Base-by-base conservation (phyloP, 2,329 filamentous ascomycete species). In the Pestalotiopsis sp. region DNA sequence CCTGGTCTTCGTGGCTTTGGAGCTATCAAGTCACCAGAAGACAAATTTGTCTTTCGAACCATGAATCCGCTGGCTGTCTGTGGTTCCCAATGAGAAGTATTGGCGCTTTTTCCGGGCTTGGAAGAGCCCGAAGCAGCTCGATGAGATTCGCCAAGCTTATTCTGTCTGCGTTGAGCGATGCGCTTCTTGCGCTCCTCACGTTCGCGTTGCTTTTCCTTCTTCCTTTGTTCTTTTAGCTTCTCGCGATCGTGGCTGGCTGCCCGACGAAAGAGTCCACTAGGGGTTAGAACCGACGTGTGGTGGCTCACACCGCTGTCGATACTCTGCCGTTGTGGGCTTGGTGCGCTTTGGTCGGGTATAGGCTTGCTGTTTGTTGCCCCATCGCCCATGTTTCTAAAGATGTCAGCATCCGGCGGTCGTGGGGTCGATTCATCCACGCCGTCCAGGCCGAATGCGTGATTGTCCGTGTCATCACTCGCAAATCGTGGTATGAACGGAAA, bases 1-100 rank as follows among this genome's bases (percentile, higher is more conserved):
- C 73, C 74, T 1, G 77, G 77, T 11, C 77, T 73, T 49, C 71
- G 68, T 2, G 77, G 77, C 41, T 71, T 75, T 40, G 77, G 77
- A 41, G 77, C 72, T 12, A 70, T 71, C 25, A 78, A 72, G 23
- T 75, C 75, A 58, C 76, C 67, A 14, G 52, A 38, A 11, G n/a
- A 69, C 38, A 75, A 69, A n/a, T 71, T 71, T 40, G 73, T 68
- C 61, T 77, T 73, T 61, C 75, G 73, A 2, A 79, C 72, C 59
- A 75, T 74, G 66, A 79, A 79, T n/a, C 77, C 77, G 20, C 77
- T 78, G 27, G 70, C 73, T n/a, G 77, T 77, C 70, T 77, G 77
- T 62, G 73, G 74, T 64, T 70, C 72, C 70, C 75, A 75, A 25
- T 17, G 17, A 66, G 31, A 59, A 61, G 12, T 57, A 14, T 58